Evolutionary conservation across 805 yeast genomes (phyloP), one percentile per base, ranked within the genome.

Genomic region (Pichia kluyveri): DNA sequence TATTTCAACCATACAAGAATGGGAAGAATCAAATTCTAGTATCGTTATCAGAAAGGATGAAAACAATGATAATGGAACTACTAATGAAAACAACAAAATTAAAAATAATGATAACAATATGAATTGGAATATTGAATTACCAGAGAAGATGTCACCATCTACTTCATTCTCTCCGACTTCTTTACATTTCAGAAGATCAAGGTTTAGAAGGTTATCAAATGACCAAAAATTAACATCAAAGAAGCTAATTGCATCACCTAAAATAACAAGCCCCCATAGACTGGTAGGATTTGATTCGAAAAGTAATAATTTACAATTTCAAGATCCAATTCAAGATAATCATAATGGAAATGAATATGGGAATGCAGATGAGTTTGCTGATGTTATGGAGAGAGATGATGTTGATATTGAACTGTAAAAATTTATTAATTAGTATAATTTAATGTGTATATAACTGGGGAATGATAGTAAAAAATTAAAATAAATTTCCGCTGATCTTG

Each of bases 251-350:
- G 58, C 58, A 1, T 49, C 55, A 11, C 55, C 58, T 2, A 54
- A 41, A 38, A 55, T 54, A 14, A 47, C 46, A 1, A 52, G 56
- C 31, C 58, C 58, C 2, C 50, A 51, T 41, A 39, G 58, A 36
- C 50, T 55, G 54, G 51, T 48, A 5, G 57, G 56, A 1, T 38
- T 55, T 8, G 54, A 53, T 28, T 45, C 54, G 3, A 40, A 41
- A 10, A 43, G 43, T 17, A 45, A 42, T 31, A 36, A 32, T 15
- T 42, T 45, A 42, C 51, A 49, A 9, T 14, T 15, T 17, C 23
- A n/a, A 17, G 23, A 17, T n/a, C 26, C 15, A 37, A 37, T 9
- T 18, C 39, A 23, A 23, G 26, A 6, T 23, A 23, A 23, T 23
- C 6, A 23, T 2, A 34, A 34, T 34, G n/a, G 9, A 34, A 23